Evolutionary conservation across 2,329 filamentous ascomycete genomes (phyloP), one percentile per base, ranked within the genome.

Genomic region (Trichoderma sp.): DNA sequence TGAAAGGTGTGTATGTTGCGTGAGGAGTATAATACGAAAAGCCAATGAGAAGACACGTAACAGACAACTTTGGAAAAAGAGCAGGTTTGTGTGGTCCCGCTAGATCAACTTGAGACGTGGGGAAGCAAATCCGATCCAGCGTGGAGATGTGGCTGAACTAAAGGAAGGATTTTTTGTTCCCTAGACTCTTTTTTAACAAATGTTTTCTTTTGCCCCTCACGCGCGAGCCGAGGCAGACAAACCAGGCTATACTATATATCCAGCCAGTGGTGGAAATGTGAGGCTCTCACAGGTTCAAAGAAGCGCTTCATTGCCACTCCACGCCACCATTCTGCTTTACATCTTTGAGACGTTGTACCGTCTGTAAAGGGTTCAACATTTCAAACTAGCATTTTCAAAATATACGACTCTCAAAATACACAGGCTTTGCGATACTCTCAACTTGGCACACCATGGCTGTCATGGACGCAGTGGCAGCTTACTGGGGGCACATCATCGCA

Each of bases 401-500:
- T 16, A 8, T 13, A 13, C 13, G n/a, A 19, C 8, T n/a, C 4
- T 19, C 16, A 35, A 57, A n/a, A 0, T 24, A 19, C 19, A 13
- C 16, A 56, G 13, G 13, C 14, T 5, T 56, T 56, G 14, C 6
- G 21, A 31, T 29, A 21, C 19, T 5, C 4, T 11, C 1, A 8
- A 13, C 10, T 8, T 5, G 0, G 4, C 6, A 49, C 43, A 29
- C 16, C 37, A 65, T 65, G 62, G 55, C 37, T n/a, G 1, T n/a
- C 35, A 8, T 68, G 27, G 37, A 24, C 35, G 29, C 62, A 4
- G 49, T 49, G 5, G 27, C 27, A n/a, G 27, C 56, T 53, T 63
- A 70, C 37, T 78, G 77, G 76, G 59, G 62, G 14, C 69, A 65
- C 40, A 70, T 75, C 24, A 74, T 76, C 35, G 68, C 67, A 31